Base-by-base conservation (phyloP, 164 flowering plant species). In the Protea cynaroides region DNA sequence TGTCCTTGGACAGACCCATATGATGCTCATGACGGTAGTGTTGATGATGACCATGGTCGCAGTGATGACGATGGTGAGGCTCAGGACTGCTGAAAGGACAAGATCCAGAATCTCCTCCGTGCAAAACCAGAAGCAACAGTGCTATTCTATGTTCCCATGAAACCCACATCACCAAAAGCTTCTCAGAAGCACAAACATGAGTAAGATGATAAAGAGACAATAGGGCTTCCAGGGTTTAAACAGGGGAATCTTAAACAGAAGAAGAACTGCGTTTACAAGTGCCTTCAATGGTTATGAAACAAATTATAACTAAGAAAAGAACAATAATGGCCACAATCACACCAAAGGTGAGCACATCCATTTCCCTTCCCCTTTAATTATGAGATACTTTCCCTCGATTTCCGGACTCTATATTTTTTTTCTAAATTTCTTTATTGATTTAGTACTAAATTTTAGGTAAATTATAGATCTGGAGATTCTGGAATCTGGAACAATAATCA, bases 271-370 rank as follows among this genome's bases (percentile, higher is more conserved):
- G 78, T 17, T 82, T 90, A 85, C 98, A 85, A 72, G 89, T 88
- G 75, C 89, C 93, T 66, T 90, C 84, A 23, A 88, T 67, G 59
- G 96, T 84, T 69, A 92, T 83, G 77, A 81, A 61, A 44, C 86
- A 79, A 54, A 92, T 86, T 25, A 58, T 53, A 66, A 61, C 37
- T 51, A 90, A 69, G 76, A 92, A 92, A 19, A 92, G 76, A 8
- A 88, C 65, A 63, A 88, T 85, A 13, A 88, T 81, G 46, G 75
- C 93, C 38, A 88, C 62, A 61, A 90, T 84, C 56, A 90, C 70
- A 6, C 96, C 98, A 68, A 92, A 92, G 0, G 90, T 82, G 14
- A 90, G 54, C 14, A 71, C 79, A 69, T 37, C 40, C 40, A 37
- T 37, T 37, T 9, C 9, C 9, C 40, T 37, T 4, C 40, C 9